These are phyloP conservation scores for Calonectria fujianensis DNA, from an alignment of 2,329 filamentous ascomycete genomes.

Conservation along the genomic window DNA sequence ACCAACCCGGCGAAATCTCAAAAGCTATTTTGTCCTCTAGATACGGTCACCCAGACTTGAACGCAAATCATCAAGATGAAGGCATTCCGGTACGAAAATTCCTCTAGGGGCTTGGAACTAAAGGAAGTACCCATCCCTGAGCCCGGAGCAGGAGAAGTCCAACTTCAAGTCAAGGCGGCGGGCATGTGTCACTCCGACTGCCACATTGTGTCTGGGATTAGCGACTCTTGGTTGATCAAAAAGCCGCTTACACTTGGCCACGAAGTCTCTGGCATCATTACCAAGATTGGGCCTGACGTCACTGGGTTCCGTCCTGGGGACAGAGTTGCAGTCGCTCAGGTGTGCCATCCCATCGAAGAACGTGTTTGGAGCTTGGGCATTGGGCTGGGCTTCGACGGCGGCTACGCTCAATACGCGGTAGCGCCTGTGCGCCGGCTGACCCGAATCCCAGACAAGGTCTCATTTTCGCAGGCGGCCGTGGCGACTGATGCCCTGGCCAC, in stretches of 20 bases:
- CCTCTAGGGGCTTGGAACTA: not conserved
- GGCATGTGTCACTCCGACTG: conserved; percentile 37
- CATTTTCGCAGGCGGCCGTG: conserved; percentile 33
- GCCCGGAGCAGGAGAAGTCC: not conserved
- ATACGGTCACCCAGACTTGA: not conserved
- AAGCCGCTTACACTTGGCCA: conserved; percentile 36
- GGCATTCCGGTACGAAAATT: conserved; percentile 1
- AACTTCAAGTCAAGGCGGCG: conserved; percentile 31
- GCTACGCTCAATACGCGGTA: conserved; percentile 31
- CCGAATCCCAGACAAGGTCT: conserved; percentile 25
- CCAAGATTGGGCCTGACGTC: conserved; percentile 12
- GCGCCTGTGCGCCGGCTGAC: conserved; percentile 2
- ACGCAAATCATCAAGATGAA: not conserved
- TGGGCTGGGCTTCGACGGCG: conserved; percentile 34
- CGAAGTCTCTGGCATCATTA: conserved; percentile 34
- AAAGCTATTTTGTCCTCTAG: not conserved
- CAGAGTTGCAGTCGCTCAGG: conserved; percentile 23
- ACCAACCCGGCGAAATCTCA: no score
- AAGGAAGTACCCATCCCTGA: not conserved
- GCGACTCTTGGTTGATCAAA: not conserved
- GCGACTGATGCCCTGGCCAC: conserved; percentile 35
- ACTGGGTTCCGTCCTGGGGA: conserved; percentile 8
- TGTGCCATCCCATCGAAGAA: conserved; percentile 23
- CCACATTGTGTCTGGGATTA: conserved; percentile 26
- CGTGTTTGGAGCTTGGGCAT: conserved; percentile 3